Evolutionary conservation across 2,329 filamentous ascomycete genomes (phyloP), one percentile per base, ranked within the genome.

Genomic region (Rutstroemia sp.): DNA sequence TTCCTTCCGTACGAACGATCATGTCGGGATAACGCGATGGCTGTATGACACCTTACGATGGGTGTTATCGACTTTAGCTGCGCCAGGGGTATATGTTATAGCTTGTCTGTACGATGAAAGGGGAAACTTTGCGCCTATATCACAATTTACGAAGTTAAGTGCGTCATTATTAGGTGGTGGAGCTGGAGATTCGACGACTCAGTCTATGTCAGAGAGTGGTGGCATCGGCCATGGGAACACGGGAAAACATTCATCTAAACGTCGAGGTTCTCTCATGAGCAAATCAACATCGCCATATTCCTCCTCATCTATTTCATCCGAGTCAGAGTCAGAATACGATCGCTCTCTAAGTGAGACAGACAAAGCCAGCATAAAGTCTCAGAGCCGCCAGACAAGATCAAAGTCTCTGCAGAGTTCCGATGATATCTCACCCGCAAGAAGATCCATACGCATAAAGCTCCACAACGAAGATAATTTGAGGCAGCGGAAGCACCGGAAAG

Each of bases 361-460:
- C 9, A 54, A 64, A 39, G 41, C 54, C 12, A 48, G 52, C 19
- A 52, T 64, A 2, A 47, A 61, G 30, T 50, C 59, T 14, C 53
- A 61, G 23, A 53, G 49, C 56, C 76, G 80, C 47, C 81, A 88
- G 67, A 77, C 77, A 47, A 80, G 86, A 53, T 86, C 87, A 23
- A 86, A 83, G 68, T 85, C 85, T 2, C 66, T 77, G 21, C 75
- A 77, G 49, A 74, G 77, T 25, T 69, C 76, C 30, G 86, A 90
- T 61, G 87, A 91, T 62, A 80, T 80, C 60, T 78, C 80, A 16
- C 85, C 87, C 4, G 76, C 82, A 6, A 82, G 88, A 66, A 81
- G 90, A 56, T 95, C 91, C 2, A 96, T 96, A 62, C 83, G 91
- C 41, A 96, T 97, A 66, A 95, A 94, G 72, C 78, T 96, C 14